Evolutionary conservation across 2,329 filamentous ascomycete species (phyloP).

Genomic region (Colletotrichum sp.): DNA sequence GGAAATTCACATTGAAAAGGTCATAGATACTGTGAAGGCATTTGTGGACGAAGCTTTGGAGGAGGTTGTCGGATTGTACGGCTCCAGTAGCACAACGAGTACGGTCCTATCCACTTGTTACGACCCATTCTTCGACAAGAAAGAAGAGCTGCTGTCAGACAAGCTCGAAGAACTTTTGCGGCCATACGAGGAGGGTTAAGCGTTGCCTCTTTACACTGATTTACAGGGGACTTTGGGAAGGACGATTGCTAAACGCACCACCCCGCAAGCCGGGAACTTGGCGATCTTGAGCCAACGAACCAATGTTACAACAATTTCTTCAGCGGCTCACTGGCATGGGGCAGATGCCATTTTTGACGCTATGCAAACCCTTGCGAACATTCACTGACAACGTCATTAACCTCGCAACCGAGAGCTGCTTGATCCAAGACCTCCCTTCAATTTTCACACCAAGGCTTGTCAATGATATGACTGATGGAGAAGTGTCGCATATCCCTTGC

Average conservation of each 20-base stretch:
- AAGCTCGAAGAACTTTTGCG: fast-evolving
- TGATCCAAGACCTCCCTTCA: neutral
- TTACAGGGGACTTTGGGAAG: neutral
- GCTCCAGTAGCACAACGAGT: neutral
- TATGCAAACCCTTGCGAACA: neutral
- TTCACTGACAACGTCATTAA: neutral
- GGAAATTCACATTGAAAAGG: too few species aligned
- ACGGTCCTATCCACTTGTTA: neutral
- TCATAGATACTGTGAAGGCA: too few species aligned
- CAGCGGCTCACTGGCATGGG: neutral
- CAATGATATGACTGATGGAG: neutral
- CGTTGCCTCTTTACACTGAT: neutral
- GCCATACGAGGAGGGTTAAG: neutral
- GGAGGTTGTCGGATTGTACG: neutral
- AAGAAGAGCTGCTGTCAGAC: neutral
- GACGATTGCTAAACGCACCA: neutral
- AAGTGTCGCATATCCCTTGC: neutral
- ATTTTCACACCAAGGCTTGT: neutral
- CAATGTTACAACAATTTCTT: neutral
- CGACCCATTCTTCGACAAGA: neutral
- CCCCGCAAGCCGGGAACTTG: neutral
- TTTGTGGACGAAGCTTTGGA: too few species aligned
- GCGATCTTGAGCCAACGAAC: neutral
- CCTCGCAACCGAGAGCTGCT: neutral
- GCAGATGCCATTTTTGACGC: neutral